Base-by-base conservation (phyloP, 2,329 filamentous ascomycete species). In the Aureobasidium namibiae region DNA sequence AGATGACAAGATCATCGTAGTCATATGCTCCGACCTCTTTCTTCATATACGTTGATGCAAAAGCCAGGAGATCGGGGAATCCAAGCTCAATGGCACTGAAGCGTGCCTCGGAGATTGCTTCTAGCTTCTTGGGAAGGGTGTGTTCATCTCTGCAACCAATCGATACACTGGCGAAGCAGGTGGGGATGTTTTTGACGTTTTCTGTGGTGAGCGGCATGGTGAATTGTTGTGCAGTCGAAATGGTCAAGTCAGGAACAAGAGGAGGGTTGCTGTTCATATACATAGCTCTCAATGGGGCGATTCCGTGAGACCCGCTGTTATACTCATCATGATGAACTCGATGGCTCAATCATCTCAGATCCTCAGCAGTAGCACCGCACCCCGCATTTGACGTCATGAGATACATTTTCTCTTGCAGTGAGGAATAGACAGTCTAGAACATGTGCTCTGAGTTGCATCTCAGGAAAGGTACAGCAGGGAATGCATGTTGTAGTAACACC, bases 31-130 rank as follows among this genome's bases (percentile, higher is more conserved):
- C 72, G 10, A 88, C 75, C 4, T 81, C 71, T 23, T 63, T 52
- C 33, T 77, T 73, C 14, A 79, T 74, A 4, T 82, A 70, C 4
- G 74, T 75, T 14, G 60, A 61, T 4, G 83, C 86, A 64, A 87
- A 89, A 6, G 80, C 73, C 11, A 86, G 70, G 2, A 92, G 81
- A 64, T 92, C 87, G 0, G 87, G 85, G 74, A 91, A 89, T 0
- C 84, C 84, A 8, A 92, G 80, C 71, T 92, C 89, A 61, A 92
- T 85, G 14, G 79, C 86, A 11, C 78, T 73, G 69, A 90, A 90
- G 2, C 84, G 85, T 1, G 82, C 84, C 1, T 75, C 73, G n/a
- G 83, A 76, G 64, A 90, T 83, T 42, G 84, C 83, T 44, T 79
- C 72, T 11, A 88, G 76, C 63, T 85, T 86, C 44, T 81, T 74